These are phyloP conservation scores for Eutypella sp. DNA, from an alignment of 2,329 filamentous ascomycete species.

Conservation along the genomic window DNA sequence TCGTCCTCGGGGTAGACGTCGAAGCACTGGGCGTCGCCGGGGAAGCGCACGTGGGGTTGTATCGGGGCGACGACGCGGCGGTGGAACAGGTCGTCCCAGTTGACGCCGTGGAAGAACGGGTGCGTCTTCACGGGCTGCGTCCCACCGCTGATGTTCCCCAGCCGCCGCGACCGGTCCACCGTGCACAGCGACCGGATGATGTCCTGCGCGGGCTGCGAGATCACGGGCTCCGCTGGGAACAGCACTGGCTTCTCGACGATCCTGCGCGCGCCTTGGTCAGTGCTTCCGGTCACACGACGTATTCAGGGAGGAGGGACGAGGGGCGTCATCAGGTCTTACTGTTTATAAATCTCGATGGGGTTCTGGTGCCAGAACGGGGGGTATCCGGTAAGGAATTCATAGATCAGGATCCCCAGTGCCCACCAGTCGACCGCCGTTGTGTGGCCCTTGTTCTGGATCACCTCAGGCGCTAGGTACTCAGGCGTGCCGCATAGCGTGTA, in stretches of 20 bases:
- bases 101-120: conserved; percentile 66
- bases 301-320: too few species aligned
- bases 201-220: conserved; percentile 66
- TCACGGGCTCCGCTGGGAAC: conserved; percentile 62
- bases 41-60: conserved; percentile 65
- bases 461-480: conserved; percentile 79
- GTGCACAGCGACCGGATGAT: conserved; percentile 74
- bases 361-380: conserved; percentile 86
- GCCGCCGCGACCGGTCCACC: conserved; percentile 69
- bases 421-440: conserved; percentile 80
- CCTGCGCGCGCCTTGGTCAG: conserved; percentile 36
- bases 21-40: conserved; percentile 75
- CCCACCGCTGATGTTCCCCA: conserved; percentile 75
- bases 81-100: conserved; percentile 69
- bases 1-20: conserved; percentile 78
- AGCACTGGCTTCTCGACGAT: conserved; percentile 74
- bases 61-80: conserved; percentile 65
- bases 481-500: conserved; percentile 82
- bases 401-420: conserved; percentile 78
- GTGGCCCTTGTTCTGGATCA: conserved; percentile 77
- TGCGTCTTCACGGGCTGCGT: conserved; percentile 68
- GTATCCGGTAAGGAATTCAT: conserved; percentile 80
- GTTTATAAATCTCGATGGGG: conserved; percentile 81
- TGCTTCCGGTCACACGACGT: too few species aligned
- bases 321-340: conserved; percentile 46